phyloP scores from a whole-genome alignment of 1,284 basidiomycete genomes.

The Tetrapyrgos nigripes region DNA sequence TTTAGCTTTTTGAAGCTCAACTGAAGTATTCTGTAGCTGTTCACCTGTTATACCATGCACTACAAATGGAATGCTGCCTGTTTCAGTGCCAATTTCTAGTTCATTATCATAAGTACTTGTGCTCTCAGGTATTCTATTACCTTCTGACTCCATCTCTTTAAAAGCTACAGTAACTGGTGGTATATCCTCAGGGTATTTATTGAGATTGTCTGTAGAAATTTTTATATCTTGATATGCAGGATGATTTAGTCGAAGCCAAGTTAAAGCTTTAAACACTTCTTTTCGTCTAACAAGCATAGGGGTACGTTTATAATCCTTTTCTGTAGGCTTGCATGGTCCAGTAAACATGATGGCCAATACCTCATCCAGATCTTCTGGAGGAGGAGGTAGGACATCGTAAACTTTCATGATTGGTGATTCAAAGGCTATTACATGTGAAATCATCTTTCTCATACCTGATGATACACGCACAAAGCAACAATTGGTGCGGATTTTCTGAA shows the following conservation, averaged over 20 bases:
- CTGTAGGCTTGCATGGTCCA: conserved; percentile 4
- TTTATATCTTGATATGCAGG: conserved; percentile 31
- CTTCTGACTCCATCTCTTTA: conserved; percentile 12
- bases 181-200: conserved; percentile 21
- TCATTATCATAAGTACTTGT: conserved; percentile 7
- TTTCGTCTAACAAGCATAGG: conserved; percentile 30
- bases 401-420: too few species aligned
- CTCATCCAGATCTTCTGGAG: conserved; percentile 5
- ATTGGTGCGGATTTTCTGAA: too few species aligned
- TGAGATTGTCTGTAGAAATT: conserved; percentile 18
- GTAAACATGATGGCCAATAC: conserved; percentile 8
- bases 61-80: conserved; percentile 22
- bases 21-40: conserved; percentile 6
- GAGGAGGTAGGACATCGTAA: conserved; percentile 21
- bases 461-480: too few species aligned
- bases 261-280: conserved; percentile 27
- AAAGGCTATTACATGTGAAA: too few species aligned
- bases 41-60: conserved; percentile 21
- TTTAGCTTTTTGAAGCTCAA: conserved; percentile 9
- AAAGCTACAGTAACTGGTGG: conserved; percentile 40
- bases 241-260: conserved; percentile 40
- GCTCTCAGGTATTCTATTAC: conserved; percentile 26
- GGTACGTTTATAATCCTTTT: too few species aligned
- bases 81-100: conserved; percentile 17
- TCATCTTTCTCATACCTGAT: too few species aligned